These are phyloP conservation scores for Heritiera fomes DNA, from an alignment of 345 rosid species.

Conservation along the genomic window DNA sequence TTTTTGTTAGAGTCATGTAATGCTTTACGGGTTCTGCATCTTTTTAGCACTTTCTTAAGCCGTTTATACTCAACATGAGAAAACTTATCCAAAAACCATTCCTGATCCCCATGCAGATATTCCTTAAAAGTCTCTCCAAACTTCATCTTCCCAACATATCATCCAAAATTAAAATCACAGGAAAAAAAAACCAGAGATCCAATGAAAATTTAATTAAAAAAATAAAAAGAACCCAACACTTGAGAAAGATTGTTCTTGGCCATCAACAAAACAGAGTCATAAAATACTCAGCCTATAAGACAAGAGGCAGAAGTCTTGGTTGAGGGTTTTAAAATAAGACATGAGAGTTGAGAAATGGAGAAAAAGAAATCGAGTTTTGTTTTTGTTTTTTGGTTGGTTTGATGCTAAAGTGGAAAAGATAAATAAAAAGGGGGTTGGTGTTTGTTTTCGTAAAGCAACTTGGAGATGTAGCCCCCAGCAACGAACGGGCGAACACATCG, in stretches of 20 bases:
- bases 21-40: conserved; percentile 55
- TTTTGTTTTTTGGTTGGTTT: not conserved
- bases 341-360: not conserved
- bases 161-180: not conserved
- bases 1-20: conserved; percentile 27
- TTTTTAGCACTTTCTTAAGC: conserved; percentile 78
- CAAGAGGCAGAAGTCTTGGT: not conserved
- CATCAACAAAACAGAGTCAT: not conserved
- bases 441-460: not conserved
- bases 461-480: not conserved
- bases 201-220: not conserved
- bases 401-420: not conserved
- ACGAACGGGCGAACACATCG: not conserved
- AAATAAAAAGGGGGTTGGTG: not conserved
- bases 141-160: conserved; percentile 50
- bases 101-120: conserved; percentile 75
- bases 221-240: not conserved
- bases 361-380: not conserved
- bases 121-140: conserved; percentile 83
- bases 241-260: not conserved
- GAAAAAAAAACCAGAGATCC: not conserved
- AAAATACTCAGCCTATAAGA: not conserved
- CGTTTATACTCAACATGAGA: conserved; percentile 81
- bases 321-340: not conserved
- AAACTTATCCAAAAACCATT: conserved; percentile 52